Evolutionary conservation across 768 basidiomycete genomes (phyloP), one percentile per base, ranked within the genome.

Genomic region (Trametes cingulata): DNA sequence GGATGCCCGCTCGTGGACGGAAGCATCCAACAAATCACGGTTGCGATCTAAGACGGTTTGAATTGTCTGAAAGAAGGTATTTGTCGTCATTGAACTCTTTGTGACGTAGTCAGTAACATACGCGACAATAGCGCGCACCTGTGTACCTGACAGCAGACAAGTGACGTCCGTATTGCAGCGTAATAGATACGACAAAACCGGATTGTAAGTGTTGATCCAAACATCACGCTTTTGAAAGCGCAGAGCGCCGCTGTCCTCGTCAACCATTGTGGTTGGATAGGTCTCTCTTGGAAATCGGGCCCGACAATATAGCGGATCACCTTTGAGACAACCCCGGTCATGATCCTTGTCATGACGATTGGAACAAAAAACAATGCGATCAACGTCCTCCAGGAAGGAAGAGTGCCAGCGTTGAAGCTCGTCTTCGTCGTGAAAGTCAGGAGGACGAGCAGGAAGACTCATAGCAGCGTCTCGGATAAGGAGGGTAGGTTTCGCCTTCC

Each of bases 101-200:
- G 76, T 78, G 0, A 80, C 71, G 63, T 81, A 81, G 35, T 81
- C 76, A 7, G 78, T 70, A 0, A 78, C 68, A 67, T 78, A 79
- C 19, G 71, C 64, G 0, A 78, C 56, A 6, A 76, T 68, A 15
- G 75, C 69, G 49, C 78, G 76, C 1, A 80, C 69, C 0, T 73
- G 66, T 9, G 78, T 79, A 1, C 78, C 78, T 20, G 75, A 78
- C 12, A 73, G 49, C 2, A 79, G 49, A 53, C 71, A 72, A 0
- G 75, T 75, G 0, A 75, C 69, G 68, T 79, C 76, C 6, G 75
- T 74, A 48, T 79, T 79, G 52, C 74, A 75, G 12, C 73, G 41
- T 5, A 77, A 20, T 0, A 77, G 25, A 64, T 77, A 78, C 0
- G 74, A 72, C 2, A 78, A 8, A 0, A 58, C 29, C 14, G 68